phyloP scores from a whole-genome alignment of 108 stramenopile genomes.

The Nitzschia putrida region DNA sequence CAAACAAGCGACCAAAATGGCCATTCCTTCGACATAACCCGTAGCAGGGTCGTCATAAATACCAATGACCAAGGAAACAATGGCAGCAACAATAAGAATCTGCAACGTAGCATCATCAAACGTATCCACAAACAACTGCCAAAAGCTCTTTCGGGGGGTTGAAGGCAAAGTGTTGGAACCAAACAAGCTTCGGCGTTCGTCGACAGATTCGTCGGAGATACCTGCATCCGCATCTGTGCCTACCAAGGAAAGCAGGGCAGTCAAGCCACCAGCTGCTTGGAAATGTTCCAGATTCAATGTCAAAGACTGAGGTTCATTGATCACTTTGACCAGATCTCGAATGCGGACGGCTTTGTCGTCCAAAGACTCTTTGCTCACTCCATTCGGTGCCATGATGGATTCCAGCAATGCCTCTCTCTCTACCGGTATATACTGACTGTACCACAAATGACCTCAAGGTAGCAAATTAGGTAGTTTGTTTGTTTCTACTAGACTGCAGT shows the following conservation, averaged over 20 bases:
- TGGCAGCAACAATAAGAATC: constrained; percentile 92
- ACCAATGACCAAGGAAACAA: constrained; percentile 89
- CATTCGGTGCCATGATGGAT: too few species aligned
- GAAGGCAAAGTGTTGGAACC: constrained; percentile 55
- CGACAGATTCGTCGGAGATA: constrained; percentile 30
- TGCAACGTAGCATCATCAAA: constrained; percentile 97
- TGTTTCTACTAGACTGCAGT: too few species aligned
- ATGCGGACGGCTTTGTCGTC: constrained; percentile 27
- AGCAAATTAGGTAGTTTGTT: too few species aligned
- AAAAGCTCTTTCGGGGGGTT: constrained; percentile 66
- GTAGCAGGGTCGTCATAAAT: constrained; percentile 89
- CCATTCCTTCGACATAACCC: constrained; percentile 90
- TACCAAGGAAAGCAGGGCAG: constrained; percentile 36
- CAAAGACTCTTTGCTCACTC: background rate
- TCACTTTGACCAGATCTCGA: constrained; percentile 28
- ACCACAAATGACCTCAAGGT: too few species aligned
- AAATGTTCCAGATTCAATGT: constrained; percentile 47
- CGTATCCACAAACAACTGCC: constrained; percentile 91
- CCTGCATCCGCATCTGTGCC: constrained; percentile 37
- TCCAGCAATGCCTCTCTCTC: too few species aligned
- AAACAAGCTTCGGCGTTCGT: constrained; percentile 38
- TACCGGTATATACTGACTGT: too few species aligned
- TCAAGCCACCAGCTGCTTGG: constrained; percentile 30
- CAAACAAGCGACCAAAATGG: constrained; percentile 85
- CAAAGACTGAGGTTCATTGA: constrained; percentile 56